Conservation (phyloP, 1,139 yeast genomes). For the Meyerozyma athensensis region DNA sequence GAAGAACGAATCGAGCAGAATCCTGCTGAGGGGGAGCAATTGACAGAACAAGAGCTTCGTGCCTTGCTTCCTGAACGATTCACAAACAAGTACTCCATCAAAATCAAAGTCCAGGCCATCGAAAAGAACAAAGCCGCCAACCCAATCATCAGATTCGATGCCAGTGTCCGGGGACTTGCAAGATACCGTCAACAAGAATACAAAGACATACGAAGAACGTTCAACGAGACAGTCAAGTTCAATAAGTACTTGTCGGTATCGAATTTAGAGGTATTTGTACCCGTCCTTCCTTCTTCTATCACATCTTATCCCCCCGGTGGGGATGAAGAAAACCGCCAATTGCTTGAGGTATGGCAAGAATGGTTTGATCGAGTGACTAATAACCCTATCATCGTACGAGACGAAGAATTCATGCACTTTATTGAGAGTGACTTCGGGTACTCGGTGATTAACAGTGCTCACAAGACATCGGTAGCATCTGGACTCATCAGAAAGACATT, state of each 20-base stretch:
- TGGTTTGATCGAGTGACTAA: constrained; percentile 78
- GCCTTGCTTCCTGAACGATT: constrained; percentile 50
- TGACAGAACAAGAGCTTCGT: constrained; percentile 37
- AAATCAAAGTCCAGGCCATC: constrained; percentile 26
- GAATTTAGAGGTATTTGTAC: constrained; percentile 89
- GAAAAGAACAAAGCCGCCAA: constrained; percentile 41
- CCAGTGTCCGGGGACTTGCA: constrained; percentile 52
- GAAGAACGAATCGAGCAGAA: constrained; percentile 5
- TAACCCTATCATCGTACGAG: constrained; percentile 77
- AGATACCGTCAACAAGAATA: constrained; percentile 68
- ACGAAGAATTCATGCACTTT: constrained; percentile 84
- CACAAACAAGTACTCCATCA: constrained; percentile 28
- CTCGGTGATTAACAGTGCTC: constrained; percentile 55
- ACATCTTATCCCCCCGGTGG: constrained; percentile 82
- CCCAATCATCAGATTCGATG: constrained; percentile 43
- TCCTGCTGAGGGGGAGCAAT: constrained; percentile 14
- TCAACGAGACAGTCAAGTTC: constrained; percentile 68
- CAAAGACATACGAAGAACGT: constrained; percentile 76
- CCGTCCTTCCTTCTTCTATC: constrained; percentile 70
- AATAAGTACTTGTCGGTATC: constrained; percentile 75
- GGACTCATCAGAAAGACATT: constrained; percentile 85
- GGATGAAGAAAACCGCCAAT: constrained; percentile 67
- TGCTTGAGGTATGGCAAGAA: constrained; percentile 61
- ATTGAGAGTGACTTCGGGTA: constrained; percentile 86
- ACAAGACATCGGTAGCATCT: constrained; percentile 62